Conservation (phyloP, 2,329 filamentous ascomycete species). For the Pseudogymnoascus sp. region DNA sequence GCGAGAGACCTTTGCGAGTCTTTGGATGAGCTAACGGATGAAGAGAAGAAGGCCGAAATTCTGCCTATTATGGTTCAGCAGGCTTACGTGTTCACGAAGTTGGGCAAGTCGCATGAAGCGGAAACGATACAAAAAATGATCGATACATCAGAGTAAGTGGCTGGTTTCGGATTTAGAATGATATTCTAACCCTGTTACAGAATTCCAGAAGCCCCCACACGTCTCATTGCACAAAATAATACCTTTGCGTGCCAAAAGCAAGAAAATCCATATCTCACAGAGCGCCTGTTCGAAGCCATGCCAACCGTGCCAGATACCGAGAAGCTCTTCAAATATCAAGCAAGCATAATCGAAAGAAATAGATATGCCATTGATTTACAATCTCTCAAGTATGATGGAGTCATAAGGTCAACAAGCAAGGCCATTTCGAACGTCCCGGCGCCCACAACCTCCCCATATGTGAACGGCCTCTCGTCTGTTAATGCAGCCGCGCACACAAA, state of each 20-base stretch:
- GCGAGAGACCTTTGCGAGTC: conserved; percentile 65
- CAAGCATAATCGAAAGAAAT: conserved; percentile 53
- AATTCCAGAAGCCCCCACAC: conserved; percentile 59
- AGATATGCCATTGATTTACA: conserved; percentile 56
- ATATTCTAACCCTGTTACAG: conserved; percentile 36
- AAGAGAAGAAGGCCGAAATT: conserved; percentile 67
- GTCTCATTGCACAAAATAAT: conserved; percentile 61
- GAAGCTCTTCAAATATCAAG: conserved; percentile 66
- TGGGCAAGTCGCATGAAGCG: conserved; percentile 61
- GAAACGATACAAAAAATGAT: conserved; percentile 54
- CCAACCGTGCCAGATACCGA: conserved; percentile 48
- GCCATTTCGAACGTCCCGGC: conserved; percentile 37
- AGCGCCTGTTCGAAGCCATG: conserved; percentile 52
- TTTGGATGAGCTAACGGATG: conserved; percentile 63
- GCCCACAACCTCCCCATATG: conserved; percentile 41
- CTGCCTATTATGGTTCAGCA: conserved; percentile 71
- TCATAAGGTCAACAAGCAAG: conserved; percentile 41
- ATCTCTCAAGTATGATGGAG: conserved; percentile 59
- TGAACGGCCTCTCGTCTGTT: conserved; percentile 52
- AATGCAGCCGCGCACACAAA: conserved; percentile 69
- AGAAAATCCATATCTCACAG: conserved; percentile 60
- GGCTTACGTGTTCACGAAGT: conserved; percentile 59
- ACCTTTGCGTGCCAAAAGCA: conserved; percentile 36
- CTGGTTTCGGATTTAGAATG: conserved; percentile 5
- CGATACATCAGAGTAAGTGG: conserved; percentile 50